Conservation (phyloP, 1,284 basidiomycete genomes). For the Trametes polyzona region DNA sequence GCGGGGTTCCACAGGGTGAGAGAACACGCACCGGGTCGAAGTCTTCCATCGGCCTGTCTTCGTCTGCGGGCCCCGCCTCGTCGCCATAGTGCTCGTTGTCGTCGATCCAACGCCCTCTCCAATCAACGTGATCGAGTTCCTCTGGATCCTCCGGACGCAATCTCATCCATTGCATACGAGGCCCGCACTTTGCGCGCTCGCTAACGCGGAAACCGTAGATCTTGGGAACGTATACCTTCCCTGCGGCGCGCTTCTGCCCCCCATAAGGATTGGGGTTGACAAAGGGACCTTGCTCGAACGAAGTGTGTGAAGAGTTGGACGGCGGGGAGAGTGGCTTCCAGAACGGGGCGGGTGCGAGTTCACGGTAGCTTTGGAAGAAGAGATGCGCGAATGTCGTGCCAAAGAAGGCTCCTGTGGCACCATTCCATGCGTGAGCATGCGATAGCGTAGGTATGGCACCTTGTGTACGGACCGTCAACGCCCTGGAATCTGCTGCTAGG, state of each 20-base stretch:
- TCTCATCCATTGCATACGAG: constrained; percentile 96
- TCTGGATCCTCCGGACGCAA: constrained; percentile 79
- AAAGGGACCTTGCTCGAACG: constrained; percentile 57
- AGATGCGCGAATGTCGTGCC: constrained; percentile 98
- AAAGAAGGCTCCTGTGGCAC: constrained; percentile 92
- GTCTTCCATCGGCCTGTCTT: constrained; percentile 79
- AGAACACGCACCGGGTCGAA: too few species aligned
- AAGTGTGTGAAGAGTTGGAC: constrained; percentile 54
- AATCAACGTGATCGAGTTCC: constrained; percentile 87
- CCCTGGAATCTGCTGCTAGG: constrained; percentile 95
- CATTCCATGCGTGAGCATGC: neutral
- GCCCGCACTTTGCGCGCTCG: constrained; percentile 86
- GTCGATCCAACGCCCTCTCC: constrained; percentile 84
- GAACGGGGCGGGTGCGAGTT: constrained; percentile 87
- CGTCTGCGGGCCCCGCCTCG: constrained; percentile 66
- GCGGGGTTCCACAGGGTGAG: too few species aligned
- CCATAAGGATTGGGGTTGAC: constrained; percentile 85
- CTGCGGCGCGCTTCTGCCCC: constrained; percentile 83
- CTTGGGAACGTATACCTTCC: constrained; percentile 87
- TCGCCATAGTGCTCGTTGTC: constrained; percentile 68
- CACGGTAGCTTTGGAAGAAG: constrained; percentile 97
- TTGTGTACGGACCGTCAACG: constrained; percentile 80
- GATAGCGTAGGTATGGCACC: neutral
- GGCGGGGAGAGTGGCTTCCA: constrained; percentile 65
- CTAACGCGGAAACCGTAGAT: constrained; percentile 94